Evolutionary conservation across 352 stramenopile species (phyloP).

Genomic region (Thraustotheca clavata): DNA sequence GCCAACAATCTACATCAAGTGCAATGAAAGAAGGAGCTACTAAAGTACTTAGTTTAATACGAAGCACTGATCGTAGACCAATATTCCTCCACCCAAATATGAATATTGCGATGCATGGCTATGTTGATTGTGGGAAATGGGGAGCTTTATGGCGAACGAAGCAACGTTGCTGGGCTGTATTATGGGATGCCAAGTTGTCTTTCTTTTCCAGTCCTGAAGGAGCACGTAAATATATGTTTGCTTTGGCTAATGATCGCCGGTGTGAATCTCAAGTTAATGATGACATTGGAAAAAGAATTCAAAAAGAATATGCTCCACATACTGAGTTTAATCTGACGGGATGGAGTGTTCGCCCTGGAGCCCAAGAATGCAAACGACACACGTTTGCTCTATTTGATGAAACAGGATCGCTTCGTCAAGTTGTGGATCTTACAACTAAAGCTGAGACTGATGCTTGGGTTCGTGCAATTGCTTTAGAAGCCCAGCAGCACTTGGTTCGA

Average conservation of each 20-base stretch:
- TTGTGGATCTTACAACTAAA: constrained; percentile 40
- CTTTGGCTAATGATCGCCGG: constrained; percentile 26
- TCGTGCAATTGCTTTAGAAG: constrained; percentile 34
- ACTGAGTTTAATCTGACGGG: constrained; percentile 37
- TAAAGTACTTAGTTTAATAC: not conserved
- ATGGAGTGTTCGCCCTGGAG: constrained; percentile 45
- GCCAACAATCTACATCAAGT: not conserved
- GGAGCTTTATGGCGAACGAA: constrained; percentile 55
- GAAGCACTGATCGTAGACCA: constrained; percentile 10
- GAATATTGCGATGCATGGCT: constrained; percentile 34
- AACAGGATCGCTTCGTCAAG: constrained; percentile 32
- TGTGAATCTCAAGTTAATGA: constrained; percentile 19
- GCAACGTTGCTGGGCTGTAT: constrained; percentile 42
- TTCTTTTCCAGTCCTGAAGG: constrained; percentile 43
- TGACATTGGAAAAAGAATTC: constrained; percentile 31
- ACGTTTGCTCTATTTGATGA: constrained; percentile 64
- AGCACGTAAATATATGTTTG: constrained; percentile 52
- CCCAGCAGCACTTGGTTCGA: constrained; percentile 26
- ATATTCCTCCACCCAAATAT: constrained; percentile 19
- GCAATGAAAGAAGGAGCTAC: not conserved
- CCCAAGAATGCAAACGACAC: constrained; percentile 28
- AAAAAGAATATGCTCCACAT: constrained; percentile 38
- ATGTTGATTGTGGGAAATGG: constrained; percentile 53
- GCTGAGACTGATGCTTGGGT: constrained; percentile 38
- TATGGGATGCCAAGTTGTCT: constrained; percentile 48